Base-by-base conservation (phyloP, 2,329 filamentous ascomycete genomes). In the Penicillium expansum region DNA sequence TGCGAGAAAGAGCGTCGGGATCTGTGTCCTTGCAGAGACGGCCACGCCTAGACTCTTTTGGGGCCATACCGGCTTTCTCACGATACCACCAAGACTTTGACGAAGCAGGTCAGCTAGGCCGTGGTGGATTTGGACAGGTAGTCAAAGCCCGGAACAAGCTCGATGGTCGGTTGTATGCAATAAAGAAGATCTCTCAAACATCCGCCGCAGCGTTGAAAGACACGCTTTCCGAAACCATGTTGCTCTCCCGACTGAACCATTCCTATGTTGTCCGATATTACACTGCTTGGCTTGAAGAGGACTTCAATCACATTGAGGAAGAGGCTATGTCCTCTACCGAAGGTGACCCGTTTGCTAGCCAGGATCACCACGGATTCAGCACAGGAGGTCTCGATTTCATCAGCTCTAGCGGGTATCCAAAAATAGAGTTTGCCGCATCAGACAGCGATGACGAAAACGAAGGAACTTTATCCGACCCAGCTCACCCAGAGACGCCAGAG, bases 121-220 rank as follows among this genome's bases (percentile, higher is more conserved):
- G 93, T 71, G 94, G 94, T 42, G 94, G 93, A 0, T 99, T 96
- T 75, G 94, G 94, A 5, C 91, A 97, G 75, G 94, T 99, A 22
- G 91, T 97, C 54, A 95, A 96, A 72, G 93, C 93, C 3, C 85
- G 93, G 32, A 96, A 96, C 74, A 96, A 94, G 76, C 84, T 97
- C 4, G 94, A 97, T 71, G 91, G 91, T 0, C 90, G 92, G 56
- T 88, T 95, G 42, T 99, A 97, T 74, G 94, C 94, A 18, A 90
- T 99, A 71, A 99, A 99, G 74, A 97, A 97, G 72, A 94, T 99
- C 60, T 91, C 87, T 1, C 90, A 94, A 64, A 87, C 88, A 50
- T 91, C 91, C 1, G 84, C 89, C 27, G 83, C 87, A 11, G 80
- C 82, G 5, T 68, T 83, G 50, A 77, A 80, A 57, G 77, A 78